Evolutionary conservation across 257 asterid species (phyloP), one percentile per base, ranked within the genome.

Genomic region (Petunia secreta): DNA sequence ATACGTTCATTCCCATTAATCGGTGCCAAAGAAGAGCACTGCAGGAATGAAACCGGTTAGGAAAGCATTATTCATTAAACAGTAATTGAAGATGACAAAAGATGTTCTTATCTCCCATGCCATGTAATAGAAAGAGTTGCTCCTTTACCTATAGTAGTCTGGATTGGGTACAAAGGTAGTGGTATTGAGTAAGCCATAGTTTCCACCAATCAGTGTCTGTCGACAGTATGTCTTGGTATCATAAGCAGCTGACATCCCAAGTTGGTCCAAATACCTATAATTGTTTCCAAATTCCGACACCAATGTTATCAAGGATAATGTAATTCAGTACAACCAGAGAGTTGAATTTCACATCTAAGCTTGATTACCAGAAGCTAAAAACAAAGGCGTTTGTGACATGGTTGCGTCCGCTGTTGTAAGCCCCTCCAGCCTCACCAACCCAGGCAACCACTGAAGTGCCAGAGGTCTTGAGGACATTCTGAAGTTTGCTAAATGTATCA

Each of bases 11-110:
- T 75, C 98, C 98, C 98, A 93, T 94, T 50, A 94, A 83, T 75
- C 87, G 92, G 85, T 94, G 97, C 97, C 98, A 94, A 57, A 94
- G 96, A 83, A 94, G 97, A 11, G 97, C 98, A 75, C 98, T 92
- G 92, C 84, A 81, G 81, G 14, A 39, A 38, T 36, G 48, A 34
- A 40, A 43, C 62, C 40, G 62, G 46, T 13, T 63, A 79, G 82
- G 9, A 34, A 10, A 4, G 7, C 50, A 46, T 16, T 46, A 9
- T 69, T 25, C 59, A 9, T 16, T 69, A 69, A 69, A 50, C 46
- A 11, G 50, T 11, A 34, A 48, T 3, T 71, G 10, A 48, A 69
- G n/a, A 46, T 9, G 76, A 2, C 6, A 69, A 16, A 3, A 69
- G 41, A 44, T 44, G 46, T 0, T 68, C 40, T 16, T 69, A 46